Base-by-base conservation (phyloP, 139 green algal genomes). In the Yamagishiella unicocca region DNA sequence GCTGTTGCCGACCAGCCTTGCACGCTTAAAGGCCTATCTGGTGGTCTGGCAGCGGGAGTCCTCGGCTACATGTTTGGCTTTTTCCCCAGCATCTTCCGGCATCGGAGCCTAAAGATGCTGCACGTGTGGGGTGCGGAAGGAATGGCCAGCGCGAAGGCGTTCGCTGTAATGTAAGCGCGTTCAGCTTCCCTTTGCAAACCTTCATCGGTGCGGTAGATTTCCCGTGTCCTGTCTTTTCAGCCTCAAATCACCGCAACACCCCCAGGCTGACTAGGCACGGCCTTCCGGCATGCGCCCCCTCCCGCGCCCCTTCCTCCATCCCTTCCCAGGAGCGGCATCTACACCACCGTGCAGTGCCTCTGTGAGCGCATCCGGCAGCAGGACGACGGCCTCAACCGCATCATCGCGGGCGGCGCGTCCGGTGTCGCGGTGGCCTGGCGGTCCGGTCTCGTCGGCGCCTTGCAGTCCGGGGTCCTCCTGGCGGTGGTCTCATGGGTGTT, bases 41-140 rank as follows among this genome's bases (percentile, higher is more conserved):
- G 61, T 19, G 79, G 40, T 2, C 21, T 85, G 19, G 79, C 79
- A 22, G 89, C 93, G 35, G 94, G 92, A 27, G n/a, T 71, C 2
- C 66, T 96, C 24, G 93, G 94, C 58, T 96, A 92, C 46, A 87
- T 93, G 4, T 95, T 96, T 22, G 94, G 94, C 37, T 94, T 95
- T 29, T 54, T 93, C 24, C 89, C 89, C 4, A 81, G 77, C 33
- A 88, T 87, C 35, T 67, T 92, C 22, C 78, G 87, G 38, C 81
- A 90, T 54, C 84, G 82, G 19, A 70, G 66, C 38, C 45, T 70
- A 29, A 3, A 37, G 4, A 40, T 68, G 53, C 84, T 87, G 54
- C 50, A 43, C n/a, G 38, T 90, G 4, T 88, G 91, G 27, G 46
- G 90, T 22, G 71, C 40, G 1, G 88, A 94, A 33, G 93, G 94